Evolutionary conservation across 768 basidiomycete species (phyloP).

Genomic region (Podaxis pistillaris): DNA sequence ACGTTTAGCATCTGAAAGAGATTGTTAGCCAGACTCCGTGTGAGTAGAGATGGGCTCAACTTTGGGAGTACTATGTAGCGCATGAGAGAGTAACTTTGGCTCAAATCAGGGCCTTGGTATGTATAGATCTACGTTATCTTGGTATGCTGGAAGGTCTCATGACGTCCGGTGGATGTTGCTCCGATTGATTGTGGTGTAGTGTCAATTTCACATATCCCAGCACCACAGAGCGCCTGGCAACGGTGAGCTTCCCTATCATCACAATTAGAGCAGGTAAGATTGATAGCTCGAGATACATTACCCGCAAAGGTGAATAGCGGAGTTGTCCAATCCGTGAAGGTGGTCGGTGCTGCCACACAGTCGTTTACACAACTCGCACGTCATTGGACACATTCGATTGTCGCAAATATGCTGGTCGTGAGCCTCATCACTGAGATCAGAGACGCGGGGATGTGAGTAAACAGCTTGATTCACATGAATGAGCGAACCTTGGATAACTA

Average conservation of each 20-base stretch:
- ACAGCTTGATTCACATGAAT: background rate
- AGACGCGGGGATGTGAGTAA: background rate
- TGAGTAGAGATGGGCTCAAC: slow-evolving; percentile 23
- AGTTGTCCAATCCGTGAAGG: slow-evolving; percentile 45
- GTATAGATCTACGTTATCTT: slow-evolving; percentile 36
- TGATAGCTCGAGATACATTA: slow-evolving; percentile 18
- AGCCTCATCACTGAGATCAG: slow-evolving; percentile 34
- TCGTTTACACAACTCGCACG: slow-evolving; percentile 55
- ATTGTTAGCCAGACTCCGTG: slow-evolving; percentile 1
- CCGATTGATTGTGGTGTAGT: slow-evolving; percentile 58
- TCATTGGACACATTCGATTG: slow-evolving; percentile 48
- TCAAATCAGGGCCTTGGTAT: too few species aligned
- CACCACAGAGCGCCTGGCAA: slow-evolving; percentile 41
- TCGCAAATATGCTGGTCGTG: slow-evolving; percentile 53
- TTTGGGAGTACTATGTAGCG: slow-evolving; percentile 48
- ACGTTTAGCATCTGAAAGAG: slow-evolving; percentile 43
- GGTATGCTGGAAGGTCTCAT: slow-evolving; percentile 64
- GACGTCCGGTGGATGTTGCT: slow-evolving; percentile 57
- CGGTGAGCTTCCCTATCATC: slow-evolving; percentile 47
- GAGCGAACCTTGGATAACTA: slow-evolving; percentile 36
- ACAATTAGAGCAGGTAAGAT: background rate
- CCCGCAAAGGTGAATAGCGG: slow-evolving; percentile 57
- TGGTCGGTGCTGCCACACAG: slow-evolving; percentile 48
- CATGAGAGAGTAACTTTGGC: background rate
- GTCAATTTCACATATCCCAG: slow-evolving; percentile 60